A percentile compares a stretch with the other conserved stretches of the same genome.
These are phyloP conservation scores for Prunus kanzakura DNA, from an alignment of 306 rosid genomes.

Conservation along the genomic window DNA sequence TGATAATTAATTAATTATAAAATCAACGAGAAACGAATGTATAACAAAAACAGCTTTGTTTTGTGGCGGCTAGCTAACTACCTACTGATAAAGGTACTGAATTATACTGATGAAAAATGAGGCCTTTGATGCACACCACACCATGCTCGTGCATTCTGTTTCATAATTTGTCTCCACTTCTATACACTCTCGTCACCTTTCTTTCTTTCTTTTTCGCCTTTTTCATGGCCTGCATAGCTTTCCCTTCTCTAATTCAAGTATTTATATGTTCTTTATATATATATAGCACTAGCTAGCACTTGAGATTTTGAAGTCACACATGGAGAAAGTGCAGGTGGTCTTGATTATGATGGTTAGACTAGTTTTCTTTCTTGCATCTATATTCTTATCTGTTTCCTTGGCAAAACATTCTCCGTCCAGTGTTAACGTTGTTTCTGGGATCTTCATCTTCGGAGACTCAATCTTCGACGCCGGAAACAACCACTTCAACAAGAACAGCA, in stretches of 20 bases:
- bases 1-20: too few relatives aligned
- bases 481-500: conserved; percentile 31
- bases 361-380: neutral
- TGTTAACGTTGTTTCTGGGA: neutral
- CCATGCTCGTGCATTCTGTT: conserved; percentile 21
- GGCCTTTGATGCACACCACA: neutral
- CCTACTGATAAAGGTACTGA: neutral
- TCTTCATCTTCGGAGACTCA: conserved; percentile 40
- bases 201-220: neutral
- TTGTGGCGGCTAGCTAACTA: too few relatives aligned
- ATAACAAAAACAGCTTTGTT: too few relatives aligned
- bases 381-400: neutral
- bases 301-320: neutral
- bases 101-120: neutral
- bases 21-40: too few relatives aligned
- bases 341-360: neutral
- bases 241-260: neutral
- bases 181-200: neutral
- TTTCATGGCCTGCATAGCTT: neutral
- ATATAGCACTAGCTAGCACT: neutral
- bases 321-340: neutral
- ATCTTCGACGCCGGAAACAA: conserved; percentile 38
- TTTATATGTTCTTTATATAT: neutral
- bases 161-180: neutral
- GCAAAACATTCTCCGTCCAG: neutral